Percentiles rank a stretch among this genome's conserved stretches.
phyloP scores from a whole-genome alignment of 108 stramenopile genomes.

The Cyclotella kingstonii region DNA sequence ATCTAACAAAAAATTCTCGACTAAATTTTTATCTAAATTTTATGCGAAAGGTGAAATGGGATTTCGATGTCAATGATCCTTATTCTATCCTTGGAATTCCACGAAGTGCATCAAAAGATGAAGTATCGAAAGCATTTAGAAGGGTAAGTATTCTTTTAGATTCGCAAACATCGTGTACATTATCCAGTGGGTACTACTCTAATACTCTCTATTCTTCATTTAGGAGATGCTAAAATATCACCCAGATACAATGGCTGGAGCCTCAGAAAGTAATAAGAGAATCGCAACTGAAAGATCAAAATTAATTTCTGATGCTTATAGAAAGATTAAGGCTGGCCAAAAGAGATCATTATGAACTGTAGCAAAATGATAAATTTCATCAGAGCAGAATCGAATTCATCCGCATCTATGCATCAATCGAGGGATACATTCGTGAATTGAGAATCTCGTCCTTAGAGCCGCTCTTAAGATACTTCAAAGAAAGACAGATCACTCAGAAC shows the following conservation, averaged over 20 bases:
- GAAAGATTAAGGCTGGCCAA: conserved; percentile 58
- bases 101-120: conserved; percentile 58
- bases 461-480: too few species aligned
- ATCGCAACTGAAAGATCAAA: conserved; percentile 73
- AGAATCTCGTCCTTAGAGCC: too few species aligned
- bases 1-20: too few species aligned
- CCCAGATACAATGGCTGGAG: conserved; percentile 66
- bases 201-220: neutral
- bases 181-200: too few species aligned
- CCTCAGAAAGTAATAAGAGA: conserved; percentile 60
- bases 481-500: too few species aligned
- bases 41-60: conserved; percentile 58
- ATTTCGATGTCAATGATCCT: conserved; percentile 78
- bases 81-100: conserved; percentile 69
- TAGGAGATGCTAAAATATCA: conserved; percentile 79
- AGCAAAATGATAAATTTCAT: neutral
- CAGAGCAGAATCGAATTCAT: neutral
- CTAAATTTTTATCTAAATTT: neutral
- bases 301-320: conserved; percentile 74
- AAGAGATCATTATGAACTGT: conserved; percentile 21
- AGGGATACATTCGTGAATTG: too few species aligned
- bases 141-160: conserved; percentile 9
- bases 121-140: conserved; percentile 80
- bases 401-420: too few species aligned
- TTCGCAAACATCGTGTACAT: neutral